Conservation (phyloP, 352 stramenopile species). For the Globisporangium echinulatum region DNA sequence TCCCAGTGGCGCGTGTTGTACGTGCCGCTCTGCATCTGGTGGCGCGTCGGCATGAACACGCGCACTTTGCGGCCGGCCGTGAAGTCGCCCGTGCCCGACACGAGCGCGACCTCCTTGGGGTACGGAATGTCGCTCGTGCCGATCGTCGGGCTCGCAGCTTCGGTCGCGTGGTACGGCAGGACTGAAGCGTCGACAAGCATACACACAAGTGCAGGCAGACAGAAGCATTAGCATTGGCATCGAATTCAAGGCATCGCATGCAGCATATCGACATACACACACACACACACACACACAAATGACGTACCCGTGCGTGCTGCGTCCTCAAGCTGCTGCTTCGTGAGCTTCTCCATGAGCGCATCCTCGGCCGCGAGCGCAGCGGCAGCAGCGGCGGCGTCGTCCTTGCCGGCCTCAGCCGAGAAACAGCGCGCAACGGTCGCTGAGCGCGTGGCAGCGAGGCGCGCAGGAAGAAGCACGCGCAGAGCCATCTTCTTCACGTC, state of each 20-base stretch:
- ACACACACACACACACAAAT: too few relatives aligned
- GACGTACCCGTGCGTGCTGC: slow-evolving; percentile 48
- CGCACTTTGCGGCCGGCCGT: slow-evolving; percentile 56
- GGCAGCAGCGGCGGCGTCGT: slow-evolving; percentile 14
- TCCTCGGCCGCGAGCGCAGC: slow-evolving; percentile 38
- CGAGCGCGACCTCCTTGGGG: slow-evolving; percentile 54
- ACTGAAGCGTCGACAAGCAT: slow-evolving; percentile 18
- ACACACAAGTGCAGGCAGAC: too few relatives aligned
- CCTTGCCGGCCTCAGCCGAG: slow-evolving; percentile 37
- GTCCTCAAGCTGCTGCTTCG: slow-evolving; percentile 35
- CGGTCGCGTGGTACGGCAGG: slow-evolving; percentile 53
- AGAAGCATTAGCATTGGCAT: too few relatives aligned
- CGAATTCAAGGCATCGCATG: too few relatives aligned
- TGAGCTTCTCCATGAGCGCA: slow-evolving; percentile 33
- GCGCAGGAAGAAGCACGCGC: slow-evolving; percentile 31
- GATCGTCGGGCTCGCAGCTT: slow-evolving; percentile 37
- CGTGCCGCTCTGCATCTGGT: slow-evolving; percentile 83
- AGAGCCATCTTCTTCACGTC: slow-evolving; percentile 24
- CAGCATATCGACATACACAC: too few relatives aligned
- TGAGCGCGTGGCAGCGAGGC: slow-evolving; percentile 7
- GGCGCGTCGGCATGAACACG: slow-evolving; percentile 68
- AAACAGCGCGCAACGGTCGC: slow-evolving; percentile 28
- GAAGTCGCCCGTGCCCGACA: slow-evolving; percentile 63
- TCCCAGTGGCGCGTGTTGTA: slow-evolving; percentile 84
- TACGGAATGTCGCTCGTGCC: slow-evolving; percentile 46